These are phyloP conservation scores for Cladophialophora immunda DNA, from an alignment of 2,329 filamentous ascomycete genomes.

Conservation along the genomic window DNA sequence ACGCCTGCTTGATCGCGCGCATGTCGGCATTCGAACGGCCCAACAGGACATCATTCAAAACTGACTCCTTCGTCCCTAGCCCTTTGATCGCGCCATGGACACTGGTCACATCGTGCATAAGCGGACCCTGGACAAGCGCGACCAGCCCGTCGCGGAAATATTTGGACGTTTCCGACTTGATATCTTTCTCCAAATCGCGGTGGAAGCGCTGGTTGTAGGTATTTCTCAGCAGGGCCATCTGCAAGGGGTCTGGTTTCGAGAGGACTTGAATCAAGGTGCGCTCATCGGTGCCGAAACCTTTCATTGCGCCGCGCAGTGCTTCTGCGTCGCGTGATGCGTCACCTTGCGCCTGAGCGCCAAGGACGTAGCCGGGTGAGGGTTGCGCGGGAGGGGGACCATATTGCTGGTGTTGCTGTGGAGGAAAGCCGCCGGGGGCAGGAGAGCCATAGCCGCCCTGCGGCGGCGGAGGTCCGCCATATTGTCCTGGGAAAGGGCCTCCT, in stretches of 20 bases:
- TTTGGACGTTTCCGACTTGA: slow-evolving; percentile 78
- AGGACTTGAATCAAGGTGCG: slow-evolving; percentile 75
- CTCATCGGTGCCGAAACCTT: slow-evolving; percentile 91
- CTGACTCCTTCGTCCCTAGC: slow-evolving; percentile 82
- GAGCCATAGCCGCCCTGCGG: slow-evolving; percentile 33
- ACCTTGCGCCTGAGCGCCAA: slow-evolving; percentile 67
- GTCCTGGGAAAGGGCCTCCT: slow-evolving; percentile 45
- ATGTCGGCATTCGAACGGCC: slow-evolving; percentile 87
- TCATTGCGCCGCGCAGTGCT: slow-evolving; percentile 82
- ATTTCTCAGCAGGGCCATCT: slow-evolving; percentile 73
- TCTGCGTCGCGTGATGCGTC: slow-evolving; percentile 76
- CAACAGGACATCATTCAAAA: slow-evolving; percentile 87
- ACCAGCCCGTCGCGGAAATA: slow-evolving; percentile 79
- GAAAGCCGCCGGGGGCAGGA: slow-evolving; percentile 48
- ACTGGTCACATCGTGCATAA: slow-evolving; percentile 76
- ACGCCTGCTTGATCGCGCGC: slow-evolving; percentile 81
- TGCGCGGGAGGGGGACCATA: slow-evolving; percentile 64
- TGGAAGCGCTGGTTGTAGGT: slow-evolving; percentile 71
- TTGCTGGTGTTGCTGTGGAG: slow-evolving; percentile 37
- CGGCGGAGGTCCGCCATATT: slow-evolving; percentile 37
- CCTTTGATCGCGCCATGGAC: slow-evolving; percentile 78
- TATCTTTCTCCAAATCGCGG: slow-evolving; percentile 77
- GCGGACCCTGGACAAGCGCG: slow-evolving; percentile 78
- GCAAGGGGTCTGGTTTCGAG: slow-evolving; percentile 76
- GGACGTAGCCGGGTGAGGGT: slow-evolving; percentile 77